Percentiles rank a stretch among this genome's conserved stretches.
Conservation (phyloP, 2,329 filamentous ascomycete species). For the Dactylella cylindrospora region DNA sequence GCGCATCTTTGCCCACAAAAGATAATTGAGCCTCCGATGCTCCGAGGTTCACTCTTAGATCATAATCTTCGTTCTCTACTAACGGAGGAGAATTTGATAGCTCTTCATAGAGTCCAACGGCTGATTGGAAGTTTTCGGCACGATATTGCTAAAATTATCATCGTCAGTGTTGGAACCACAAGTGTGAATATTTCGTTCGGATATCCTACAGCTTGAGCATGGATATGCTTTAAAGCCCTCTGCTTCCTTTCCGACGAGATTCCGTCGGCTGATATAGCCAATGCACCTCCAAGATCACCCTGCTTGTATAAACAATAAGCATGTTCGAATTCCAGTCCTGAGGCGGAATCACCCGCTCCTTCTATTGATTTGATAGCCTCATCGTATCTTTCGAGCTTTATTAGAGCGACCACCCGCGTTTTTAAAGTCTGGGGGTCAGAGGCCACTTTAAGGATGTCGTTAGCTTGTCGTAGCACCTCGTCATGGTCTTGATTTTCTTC, state of each 20-base stretch:
- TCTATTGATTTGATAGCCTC: slow-evolving; percentile 72
- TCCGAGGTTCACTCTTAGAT: slow-evolving; percentile 73
- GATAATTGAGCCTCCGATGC: slow-evolving; percentile 72
- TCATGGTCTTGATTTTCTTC: slow-evolving; percentile 62
- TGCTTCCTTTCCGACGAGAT: slow-evolving; percentile 43
- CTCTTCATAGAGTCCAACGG: slow-evolving; percentile 64
- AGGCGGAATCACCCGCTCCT: slow-evolving; percentile 60
- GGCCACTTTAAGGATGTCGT: slow-evolving; percentile 64
- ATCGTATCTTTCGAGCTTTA: slow-evolving; percentile 79
- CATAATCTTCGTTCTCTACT: slow-evolving; percentile 66
- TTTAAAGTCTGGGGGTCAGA: slow-evolving; percentile 64
- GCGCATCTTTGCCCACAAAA: slow-evolving; percentile 64
- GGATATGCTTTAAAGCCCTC: slow-evolving; percentile 57
- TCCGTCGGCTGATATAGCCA: slow-evolving; percentile 52
- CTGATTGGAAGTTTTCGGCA: slow-evolving; percentile 70
- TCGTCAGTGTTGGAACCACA: background rate
- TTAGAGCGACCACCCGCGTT: slow-evolving; percentile 70
- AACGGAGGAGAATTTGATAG: slow-evolving; percentile 57
- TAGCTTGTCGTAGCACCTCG: slow-evolving; percentile 67
- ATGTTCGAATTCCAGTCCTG: slow-evolving; percentile 69
- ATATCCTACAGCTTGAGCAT: slow-evolving; percentile 57
- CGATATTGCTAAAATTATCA: slow-evolving; percentile 62
- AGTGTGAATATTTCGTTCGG: background rate
- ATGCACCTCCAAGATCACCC: slow-evolving; percentile 67
- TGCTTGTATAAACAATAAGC: slow-evolving; percentile 83